These are phyloP conservation scores for Zopfochytrium polystomum DNA, from an alignment of 371 early-diverging fungal genomes.

Conservation along the genomic window DNA sequence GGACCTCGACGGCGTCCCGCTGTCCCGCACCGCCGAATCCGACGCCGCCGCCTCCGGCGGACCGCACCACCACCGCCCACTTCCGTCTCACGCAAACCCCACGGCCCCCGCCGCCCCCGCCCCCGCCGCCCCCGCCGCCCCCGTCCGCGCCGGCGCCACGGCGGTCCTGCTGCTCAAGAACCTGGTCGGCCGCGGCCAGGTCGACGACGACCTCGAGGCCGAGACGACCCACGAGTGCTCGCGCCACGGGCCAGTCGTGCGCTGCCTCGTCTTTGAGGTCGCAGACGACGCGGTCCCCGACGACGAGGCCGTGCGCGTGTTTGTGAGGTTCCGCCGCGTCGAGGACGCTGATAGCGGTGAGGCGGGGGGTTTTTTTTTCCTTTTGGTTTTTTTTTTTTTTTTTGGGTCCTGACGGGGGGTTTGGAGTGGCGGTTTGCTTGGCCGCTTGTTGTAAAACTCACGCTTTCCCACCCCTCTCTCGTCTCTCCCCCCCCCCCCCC, in stretches of 20 bases:
- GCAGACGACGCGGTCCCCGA: slow-evolving; percentile 15
- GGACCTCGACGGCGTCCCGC: slow-evolving; percentile 57
- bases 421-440: too few species aligned
- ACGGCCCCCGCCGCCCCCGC: too few species aligned
- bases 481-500: background rate
- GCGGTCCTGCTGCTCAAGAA: slow-evolving; percentile 29
- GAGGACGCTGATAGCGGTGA: slow-evolving; percentile 36
- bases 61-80: background rate
- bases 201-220: slow-evolving; percentile 67
- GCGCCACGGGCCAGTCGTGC: slow-evolving; percentile 63
- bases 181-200: slow-evolving; percentile 71
- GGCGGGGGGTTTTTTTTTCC: too few species aligned
- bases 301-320: slow-evolving; percentile 45
- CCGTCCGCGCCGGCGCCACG: too few species aligned
- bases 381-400: background rate
- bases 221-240: slow-evolving; percentile 78
- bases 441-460: background rate
- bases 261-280: slow-evolving; percentile 32
- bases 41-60: too few species aligned
- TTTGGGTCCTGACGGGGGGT: background rate
- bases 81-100: background rate
- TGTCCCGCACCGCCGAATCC: slow-evolving; percentile 22
- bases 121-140: too few species aligned
- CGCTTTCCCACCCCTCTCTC: background rate
- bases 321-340: slow-evolving; percentile 33